phyloP scores from a whole-genome alignment of 805 yeast genomes.

The Wickerhamomyces rabaulensis region DNA sequence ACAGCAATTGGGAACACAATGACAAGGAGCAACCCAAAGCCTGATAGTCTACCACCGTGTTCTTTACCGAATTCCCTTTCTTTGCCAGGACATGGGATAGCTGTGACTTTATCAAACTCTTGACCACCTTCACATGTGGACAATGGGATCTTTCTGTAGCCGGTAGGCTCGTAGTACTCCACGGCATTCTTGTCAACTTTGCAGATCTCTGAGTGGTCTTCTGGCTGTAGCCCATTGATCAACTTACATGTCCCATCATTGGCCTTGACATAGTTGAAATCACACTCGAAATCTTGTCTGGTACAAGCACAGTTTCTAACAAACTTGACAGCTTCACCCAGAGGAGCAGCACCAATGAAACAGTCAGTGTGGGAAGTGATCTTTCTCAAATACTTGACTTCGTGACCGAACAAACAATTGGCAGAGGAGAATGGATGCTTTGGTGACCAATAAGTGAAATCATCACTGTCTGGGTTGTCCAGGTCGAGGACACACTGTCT shows the following conservation, averaged over 20 bases:
- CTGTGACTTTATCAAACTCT: slow-evolving; percentile 56
- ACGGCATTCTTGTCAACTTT: slow-evolving; percentile 42
- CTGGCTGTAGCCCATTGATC: slow-evolving; percentile 62
- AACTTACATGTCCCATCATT: slow-evolving; percentile 82
- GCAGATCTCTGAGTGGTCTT: slow-evolving; percentile 62
- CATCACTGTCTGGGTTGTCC: slow-evolving; percentile 40
- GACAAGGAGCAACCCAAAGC: slow-evolving; percentile 47
- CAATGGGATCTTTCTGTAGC: slow-evolving; percentile 81
- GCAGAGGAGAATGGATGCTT: slow-evolving; percentile 44
- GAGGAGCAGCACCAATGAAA: slow-evolving; percentile 53
- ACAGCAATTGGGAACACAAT: slow-evolving; percentile 49
- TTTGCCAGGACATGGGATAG: slow-evolving; percentile 87
- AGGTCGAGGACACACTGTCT: slow-evolving; percentile 52
- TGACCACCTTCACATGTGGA: slow-evolving; percentile 86
- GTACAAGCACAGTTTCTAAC: slow-evolving; percentile 76
- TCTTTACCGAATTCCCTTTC: slow-evolving; percentile 51
- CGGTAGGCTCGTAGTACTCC: slow-evolving; percentile 84
- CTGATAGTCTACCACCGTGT: slow-evolving; percentile 45
- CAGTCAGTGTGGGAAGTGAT: slow-evolving; percentile 51
- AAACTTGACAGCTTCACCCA: slow-evolving; percentile 49
- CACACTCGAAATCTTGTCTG: slow-evolving; percentile 90
- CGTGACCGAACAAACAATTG: slow-evolving; percentile 72
- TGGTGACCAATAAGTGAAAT: slow-evolving; percentile 63
- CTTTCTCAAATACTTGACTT: slow-evolving; percentile 53
- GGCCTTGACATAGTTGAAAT: slow-evolving; percentile 69